phyloP scores from a whole-genome alignment of 2,329 filamentous ascomycete species.

The Fusarium proliferatum region DNA sequence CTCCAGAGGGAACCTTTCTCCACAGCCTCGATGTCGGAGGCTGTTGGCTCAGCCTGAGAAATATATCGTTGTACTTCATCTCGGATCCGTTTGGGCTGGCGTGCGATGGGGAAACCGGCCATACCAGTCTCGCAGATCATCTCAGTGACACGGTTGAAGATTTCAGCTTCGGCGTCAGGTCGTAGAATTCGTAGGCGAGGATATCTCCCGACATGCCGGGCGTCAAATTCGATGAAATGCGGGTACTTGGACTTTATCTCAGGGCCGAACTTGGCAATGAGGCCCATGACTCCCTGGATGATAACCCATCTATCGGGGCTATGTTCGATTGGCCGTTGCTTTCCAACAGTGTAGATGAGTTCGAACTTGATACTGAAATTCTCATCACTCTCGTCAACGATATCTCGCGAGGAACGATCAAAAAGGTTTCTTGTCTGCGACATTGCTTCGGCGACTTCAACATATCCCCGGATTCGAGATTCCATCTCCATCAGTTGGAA shows the following conservation, averaged over 20 bases:
- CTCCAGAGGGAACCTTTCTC: conserved; percentile 54
- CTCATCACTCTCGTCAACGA: conserved; percentile 75
- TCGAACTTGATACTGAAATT: conserved; percentile 71
- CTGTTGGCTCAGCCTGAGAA: conserved; percentile 45
- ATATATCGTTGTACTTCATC: conserved; percentile 58
- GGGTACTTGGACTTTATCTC: conserved; percentile 49
- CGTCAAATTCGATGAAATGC: conserved; percentile 55
- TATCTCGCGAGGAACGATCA: conserved; percentile 58
- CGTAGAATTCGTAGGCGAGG: conserved; percentile 62
- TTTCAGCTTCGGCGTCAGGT: conserved; percentile 38
- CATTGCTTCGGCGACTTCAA: conserved; percentile 48
- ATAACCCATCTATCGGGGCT: conserved; percentile 67
- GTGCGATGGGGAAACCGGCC: conserved; percentile 54
- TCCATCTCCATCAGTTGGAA: conserved; percentile 72
- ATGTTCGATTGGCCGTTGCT: conserved; percentile 61
- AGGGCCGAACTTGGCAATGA: conserved; percentile 51
- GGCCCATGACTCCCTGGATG: conserved; percentile 62
- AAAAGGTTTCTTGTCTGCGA: conserved; percentile 59
- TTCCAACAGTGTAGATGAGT: conserved; percentile 71
- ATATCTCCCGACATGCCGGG: conserved; percentile 52
- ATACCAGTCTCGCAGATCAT: conserved; percentile 58
- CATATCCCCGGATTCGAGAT: conserved; percentile 48
- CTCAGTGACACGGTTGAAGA: conserved; percentile 51
- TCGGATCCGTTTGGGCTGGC: conserved; percentile 47
- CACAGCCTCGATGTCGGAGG: conserved; percentile 48